Conservation (phyloP, 768 basidiomycete genomes). For the Russula abietina region DNA sequence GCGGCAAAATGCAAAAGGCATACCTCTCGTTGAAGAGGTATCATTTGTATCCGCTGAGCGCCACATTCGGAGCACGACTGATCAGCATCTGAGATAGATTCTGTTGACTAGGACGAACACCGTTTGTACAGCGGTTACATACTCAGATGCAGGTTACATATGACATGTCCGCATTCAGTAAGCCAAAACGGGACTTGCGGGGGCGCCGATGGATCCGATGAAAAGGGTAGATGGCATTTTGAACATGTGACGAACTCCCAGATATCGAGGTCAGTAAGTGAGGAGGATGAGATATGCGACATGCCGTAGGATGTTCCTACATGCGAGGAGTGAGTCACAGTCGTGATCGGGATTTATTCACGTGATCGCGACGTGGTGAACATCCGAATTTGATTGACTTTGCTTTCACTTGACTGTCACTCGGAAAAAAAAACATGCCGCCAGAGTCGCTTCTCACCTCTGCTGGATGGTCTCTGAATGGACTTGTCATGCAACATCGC, state of each 20-base stretch:
- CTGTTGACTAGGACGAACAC: neutral
- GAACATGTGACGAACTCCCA: constrained; percentile 46
- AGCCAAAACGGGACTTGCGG: constrained; percentile 77
- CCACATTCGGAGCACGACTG: constrained; percentile 73
- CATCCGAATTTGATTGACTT: neutral
- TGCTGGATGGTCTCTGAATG: constrained; percentile 45
- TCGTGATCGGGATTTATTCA: neutral
- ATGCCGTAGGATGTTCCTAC: constrained; percentile 25
- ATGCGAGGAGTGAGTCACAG: neutral
- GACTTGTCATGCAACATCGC: constrained; percentile 35
- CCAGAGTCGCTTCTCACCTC: constrained; percentile 7
- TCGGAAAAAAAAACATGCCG: constrained; percentile 2
- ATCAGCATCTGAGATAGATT: constrained; percentile 48
- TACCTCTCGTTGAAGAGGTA: constrained; percentile 71
- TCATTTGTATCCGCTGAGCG: constrained; percentile 54
- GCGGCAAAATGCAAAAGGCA: constrained; percentile 22
- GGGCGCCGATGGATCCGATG: constrained; percentile 41
- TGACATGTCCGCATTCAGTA: constrained; percentile 80
- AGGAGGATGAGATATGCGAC: constrained; percentile 34
- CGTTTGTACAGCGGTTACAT: constrained; percentile 24
- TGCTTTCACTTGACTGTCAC: neutral
- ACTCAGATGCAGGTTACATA: constrained; percentile 87
- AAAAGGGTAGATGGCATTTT: constrained; percentile 63
- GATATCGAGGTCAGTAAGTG: constrained; percentile 1
- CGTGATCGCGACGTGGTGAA: constrained; percentile 1